Conservation (phyloP, 2,329 filamentous ascomycete species). For the Paraconiothyrium brasiliense region DNA sequence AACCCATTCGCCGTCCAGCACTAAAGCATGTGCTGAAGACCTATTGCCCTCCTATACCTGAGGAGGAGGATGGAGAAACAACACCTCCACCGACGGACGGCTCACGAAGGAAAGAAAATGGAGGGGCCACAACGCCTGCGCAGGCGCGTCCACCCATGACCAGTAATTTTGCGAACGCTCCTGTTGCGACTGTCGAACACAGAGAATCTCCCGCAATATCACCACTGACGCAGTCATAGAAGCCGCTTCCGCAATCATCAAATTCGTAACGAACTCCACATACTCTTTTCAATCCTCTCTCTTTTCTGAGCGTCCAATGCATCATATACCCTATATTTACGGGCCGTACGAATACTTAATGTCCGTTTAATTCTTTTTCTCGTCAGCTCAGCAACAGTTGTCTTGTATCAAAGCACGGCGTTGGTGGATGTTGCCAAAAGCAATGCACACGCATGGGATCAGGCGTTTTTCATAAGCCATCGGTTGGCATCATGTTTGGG, state of each 20-base stretch:
- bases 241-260: neutral
- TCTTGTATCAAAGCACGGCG: slow-evolving; percentile 22
- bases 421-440: slow-evolving; percentile 14
- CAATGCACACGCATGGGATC: neutral
- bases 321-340: slow-evolving; percentile 9
- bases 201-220: slow-evolving; percentile 14
- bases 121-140: neutral
- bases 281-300: neutral
- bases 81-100: slow-evolving; percentile 23
- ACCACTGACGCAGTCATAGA: slow-evolving; percentile 11
- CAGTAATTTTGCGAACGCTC: neutral
- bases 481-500: neutral
- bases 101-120: slow-evolving; percentile 2
- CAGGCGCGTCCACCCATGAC: neutral
- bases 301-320: slow-evolving; percentile 1
- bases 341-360: slow-evolving; percentile 8
- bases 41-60: slow-evolving; percentile 81
- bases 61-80: slow-evolving; percentile 66
- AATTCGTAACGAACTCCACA: neutral
- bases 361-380: slow-evolving; percentile 10
- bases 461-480: neutral
- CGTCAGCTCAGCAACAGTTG: neutral
- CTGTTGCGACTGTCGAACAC: neutral
- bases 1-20: slow-evolving; percentile 80
- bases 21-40: slow-evolving; percentile 85